Percentiles rank a stretch among this genome's conserved stretches.
phyloP scores from a whole-genome alignment of 2,329 filamentous ascomycete genomes.

The Verticillium zaregamsianum region DNA sequence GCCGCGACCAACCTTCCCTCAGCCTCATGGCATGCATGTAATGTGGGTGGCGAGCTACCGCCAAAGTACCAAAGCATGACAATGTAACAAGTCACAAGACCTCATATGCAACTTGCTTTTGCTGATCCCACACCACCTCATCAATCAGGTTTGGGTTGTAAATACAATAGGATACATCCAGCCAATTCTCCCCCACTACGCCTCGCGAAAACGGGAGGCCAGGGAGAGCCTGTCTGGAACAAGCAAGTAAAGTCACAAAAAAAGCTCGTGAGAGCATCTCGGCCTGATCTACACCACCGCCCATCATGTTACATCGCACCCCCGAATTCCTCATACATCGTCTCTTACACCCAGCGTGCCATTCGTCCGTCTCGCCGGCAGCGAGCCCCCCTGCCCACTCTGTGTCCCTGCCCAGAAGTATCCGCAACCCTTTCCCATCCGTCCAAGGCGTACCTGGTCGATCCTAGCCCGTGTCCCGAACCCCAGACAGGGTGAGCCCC shows the following conservation, averaged over 20 bases:
- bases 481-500: neutral
- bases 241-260: constrained; percentile 4
- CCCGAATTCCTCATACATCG: neutral
- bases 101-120: neutral
- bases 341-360: neutral
- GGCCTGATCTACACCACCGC: constrained; percentile 13
- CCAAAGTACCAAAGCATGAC: too few relatives aligned
- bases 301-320: constrained; percentile 6
- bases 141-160: neutral
- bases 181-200: neutral
- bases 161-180: neutral
- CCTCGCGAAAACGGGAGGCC: neutral
- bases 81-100: neutral
- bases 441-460: neutral
- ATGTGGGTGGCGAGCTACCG: too few relatives aligned
- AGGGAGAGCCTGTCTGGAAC: neutral
- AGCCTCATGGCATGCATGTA: neutral
- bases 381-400: constrained; percentile 1
- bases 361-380: constrained; percentile 3
- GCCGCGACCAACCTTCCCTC: neutral
- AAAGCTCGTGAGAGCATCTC: constrained; percentile 17
- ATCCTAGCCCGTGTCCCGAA: constrained; percentile 7
- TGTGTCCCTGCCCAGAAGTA: neutral
- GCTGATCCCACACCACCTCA: neutral
- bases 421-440: constrained; percentile 3